A percentile compares a stretch with the other conserved stretches of the same genome.
Evolutionary conservation across 73 alveolate species (phyloP).

Genomic region (Stentor roeselii): DNA sequence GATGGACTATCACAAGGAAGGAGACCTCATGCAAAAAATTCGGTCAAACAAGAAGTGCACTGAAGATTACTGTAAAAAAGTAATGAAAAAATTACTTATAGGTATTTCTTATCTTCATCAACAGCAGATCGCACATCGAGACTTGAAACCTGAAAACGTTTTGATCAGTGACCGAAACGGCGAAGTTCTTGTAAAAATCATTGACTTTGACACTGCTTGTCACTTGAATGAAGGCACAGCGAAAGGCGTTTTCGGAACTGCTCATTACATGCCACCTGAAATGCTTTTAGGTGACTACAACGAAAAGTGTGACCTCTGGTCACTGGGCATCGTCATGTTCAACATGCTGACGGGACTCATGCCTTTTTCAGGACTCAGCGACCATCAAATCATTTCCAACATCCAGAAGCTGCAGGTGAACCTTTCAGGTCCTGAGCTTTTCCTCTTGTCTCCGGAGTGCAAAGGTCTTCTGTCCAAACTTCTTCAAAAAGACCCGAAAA

Average conservation of each 20-base stretch:
- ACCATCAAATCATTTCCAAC: not conserved
- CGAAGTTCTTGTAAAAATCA: not conserved
- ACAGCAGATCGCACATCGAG: not conserved
- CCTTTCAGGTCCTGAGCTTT: not conserved
- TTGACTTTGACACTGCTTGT: not conserved
- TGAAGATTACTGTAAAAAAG: not conserved
- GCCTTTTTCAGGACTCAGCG: not conserved
- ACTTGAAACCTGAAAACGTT: constrained; percentile 4
- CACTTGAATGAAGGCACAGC: not conserved
- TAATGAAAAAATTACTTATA: not conserved
- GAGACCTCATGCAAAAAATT: not conserved
- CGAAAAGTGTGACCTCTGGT: not conserved
- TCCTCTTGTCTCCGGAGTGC: not conserved
- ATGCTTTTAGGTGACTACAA: not conserved
- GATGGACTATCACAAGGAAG: not conserved
- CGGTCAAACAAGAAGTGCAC: too few species aligned
- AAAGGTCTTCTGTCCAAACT: not conserved
- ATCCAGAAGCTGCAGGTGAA: not conserved
- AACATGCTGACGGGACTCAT: not conserved
- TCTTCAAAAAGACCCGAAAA: not conserved
- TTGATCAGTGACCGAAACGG: not conserved
- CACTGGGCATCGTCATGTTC: not conserved
- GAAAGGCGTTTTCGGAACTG: not conserved
- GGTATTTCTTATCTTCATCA: not conserved
- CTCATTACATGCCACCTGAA: not conserved